These are phyloP conservation scores for Rossbeevera mucosa DNA, from an alignment of 768 basidiomycete species.

Conservation along the genomic window DNA sequence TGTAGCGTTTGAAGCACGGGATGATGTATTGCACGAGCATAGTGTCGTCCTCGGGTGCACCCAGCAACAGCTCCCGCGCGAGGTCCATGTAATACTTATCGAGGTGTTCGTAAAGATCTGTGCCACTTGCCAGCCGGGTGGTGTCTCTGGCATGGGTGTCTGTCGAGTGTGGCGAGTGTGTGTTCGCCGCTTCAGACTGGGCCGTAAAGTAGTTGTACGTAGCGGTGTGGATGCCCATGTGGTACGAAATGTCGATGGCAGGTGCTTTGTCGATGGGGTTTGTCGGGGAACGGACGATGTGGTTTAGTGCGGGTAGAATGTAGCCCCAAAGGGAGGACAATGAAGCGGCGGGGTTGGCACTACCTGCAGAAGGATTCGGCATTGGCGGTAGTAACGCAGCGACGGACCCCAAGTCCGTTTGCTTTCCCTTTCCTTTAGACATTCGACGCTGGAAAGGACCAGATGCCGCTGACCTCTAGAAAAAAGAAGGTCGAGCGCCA, in stretches of 20 bases:
- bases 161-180: constrained; percentile 10
- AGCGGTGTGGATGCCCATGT: constrained; percentile 77
- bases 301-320: constrained; percentile 68
- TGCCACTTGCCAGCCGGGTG: constrained; percentile 42
- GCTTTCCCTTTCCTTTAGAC: constrained; percentile 32
- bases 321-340: constrained; percentile 72
- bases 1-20: constrained; percentile 66
- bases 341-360: constrained; percentile 71
- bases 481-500: constrained; percentile 5
- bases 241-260: constrained; percentile 64
- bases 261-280: constrained; percentile 60
- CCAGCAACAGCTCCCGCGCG: constrained; percentile 57
- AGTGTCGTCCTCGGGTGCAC: constrained; percentile 61
- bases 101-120: constrained; percentile 68
- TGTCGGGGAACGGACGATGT: constrained; percentile 68
- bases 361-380: constrained; percentile 54
- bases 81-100: constrained; percentile 66
- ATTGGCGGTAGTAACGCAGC: constrained; percentile 32
- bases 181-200: constrained; percentile 46
- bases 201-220: constrained; percentile 75
- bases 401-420: constrained; percentile 11
- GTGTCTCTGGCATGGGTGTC: constrained; percentile 23
- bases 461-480: neutral
- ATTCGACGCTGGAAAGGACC: constrained; percentile 10
- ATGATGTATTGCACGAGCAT: constrained; percentile 66